A percentile compares a stretch with the other conserved stretches of the same genome.
These are phyloP conservation scores for Cladosporium sp. DNA, from an alignment of 2,329 filamentous ascomycete genomes.

Conservation along the genomic window DNA sequence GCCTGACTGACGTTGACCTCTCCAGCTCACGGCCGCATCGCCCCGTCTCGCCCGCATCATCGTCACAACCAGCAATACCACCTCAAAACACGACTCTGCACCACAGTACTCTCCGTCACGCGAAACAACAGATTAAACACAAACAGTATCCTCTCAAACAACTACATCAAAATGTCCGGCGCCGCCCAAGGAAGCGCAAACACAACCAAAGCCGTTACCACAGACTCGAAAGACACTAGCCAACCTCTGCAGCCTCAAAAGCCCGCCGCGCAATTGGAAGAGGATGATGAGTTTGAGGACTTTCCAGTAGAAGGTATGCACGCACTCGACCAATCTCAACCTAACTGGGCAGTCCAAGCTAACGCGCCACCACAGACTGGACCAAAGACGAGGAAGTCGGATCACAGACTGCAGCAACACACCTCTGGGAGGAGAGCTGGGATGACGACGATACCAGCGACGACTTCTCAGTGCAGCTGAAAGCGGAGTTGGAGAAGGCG, in stretches of 20 bases:
- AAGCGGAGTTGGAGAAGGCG: constrained; percentile 93
- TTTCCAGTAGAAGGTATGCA: constrained; percentile 85
- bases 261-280: constrained; percentile 69
- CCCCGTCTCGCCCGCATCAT: not conserved
- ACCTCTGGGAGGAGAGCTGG: constrained; percentile 99
- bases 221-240: constrained; percentile 36
- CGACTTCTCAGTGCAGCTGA: constrained; percentile 91
- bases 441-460: constrained; percentile 97
- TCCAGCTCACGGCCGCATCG: constrained; percentile 7
- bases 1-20: constrained; percentile 1
- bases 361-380: constrained; percentile 64
- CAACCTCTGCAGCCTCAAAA: constrained; percentile 57
- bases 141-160: not conserved
- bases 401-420: constrained; percentile 58
- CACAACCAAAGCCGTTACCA: constrained; percentile 40
- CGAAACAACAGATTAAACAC: not conserved
- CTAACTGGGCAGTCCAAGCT: not conserved
- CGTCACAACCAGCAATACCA: not conserved
- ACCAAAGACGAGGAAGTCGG: constrained; percentile 77
- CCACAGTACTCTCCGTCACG: not conserved
- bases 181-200: constrained; percentile 24
- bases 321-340: not conserved
- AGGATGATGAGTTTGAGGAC: constrained; percentile 99
- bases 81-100: not conserved
- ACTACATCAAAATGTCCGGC: constrained; percentile 15